phyloP scores from a whole-genome alignment of 257 asterid species.

The Vinca minor region DNA sequence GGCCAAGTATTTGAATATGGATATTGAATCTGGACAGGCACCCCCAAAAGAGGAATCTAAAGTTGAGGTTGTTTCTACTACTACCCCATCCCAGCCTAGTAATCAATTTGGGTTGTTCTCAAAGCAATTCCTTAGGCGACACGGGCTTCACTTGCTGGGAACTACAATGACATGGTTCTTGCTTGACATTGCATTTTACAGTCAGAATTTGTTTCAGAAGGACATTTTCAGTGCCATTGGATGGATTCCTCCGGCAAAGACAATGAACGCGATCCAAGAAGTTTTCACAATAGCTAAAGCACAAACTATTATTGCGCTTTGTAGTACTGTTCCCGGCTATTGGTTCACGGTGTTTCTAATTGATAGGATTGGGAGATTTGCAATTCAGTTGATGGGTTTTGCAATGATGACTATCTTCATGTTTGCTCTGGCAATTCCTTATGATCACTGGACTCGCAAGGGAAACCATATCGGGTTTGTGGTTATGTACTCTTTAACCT shows the following conservation, averaged over 20 bases:
- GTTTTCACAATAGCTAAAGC: constrained; percentile 30
- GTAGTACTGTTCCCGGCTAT: constrained; percentile 50
- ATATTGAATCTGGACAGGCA: constrained; percentile 20
- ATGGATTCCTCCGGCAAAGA: constrained; percentile 35
- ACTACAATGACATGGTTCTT: constrained; percentile 41
- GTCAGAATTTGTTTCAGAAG: constrained; percentile 37
- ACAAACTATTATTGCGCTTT: constrained; percentile 40
- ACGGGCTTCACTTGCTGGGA: constrained; percentile 35
- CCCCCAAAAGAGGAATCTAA: background rate
- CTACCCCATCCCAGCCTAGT: constrained; percentile 7
- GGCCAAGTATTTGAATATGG: constrained; percentile 29
- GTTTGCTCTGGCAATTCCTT: constrained; percentile 31
- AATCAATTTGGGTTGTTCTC: constrained; percentile 24
- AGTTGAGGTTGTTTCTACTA: background rate
- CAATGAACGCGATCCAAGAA: constrained; percentile 32
- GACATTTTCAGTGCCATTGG: constrained; percentile 40
- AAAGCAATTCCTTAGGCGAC: constrained; percentile 21
- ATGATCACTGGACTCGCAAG: constrained; percentile 26
- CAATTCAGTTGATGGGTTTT: constrained; percentile 25
- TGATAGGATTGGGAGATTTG: constrained; percentile 26
- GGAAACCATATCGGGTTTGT: constrained; percentile 31
- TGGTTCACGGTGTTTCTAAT: constrained; percentile 33
- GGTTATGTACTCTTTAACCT: constrained; percentile 24
- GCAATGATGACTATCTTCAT: constrained; percentile 31
- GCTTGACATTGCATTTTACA: constrained; percentile 37